Base-by-base conservation (phyloP, 2,329 filamentous ascomycete genomes). In the Stachybotrys echinatus region DNA sequence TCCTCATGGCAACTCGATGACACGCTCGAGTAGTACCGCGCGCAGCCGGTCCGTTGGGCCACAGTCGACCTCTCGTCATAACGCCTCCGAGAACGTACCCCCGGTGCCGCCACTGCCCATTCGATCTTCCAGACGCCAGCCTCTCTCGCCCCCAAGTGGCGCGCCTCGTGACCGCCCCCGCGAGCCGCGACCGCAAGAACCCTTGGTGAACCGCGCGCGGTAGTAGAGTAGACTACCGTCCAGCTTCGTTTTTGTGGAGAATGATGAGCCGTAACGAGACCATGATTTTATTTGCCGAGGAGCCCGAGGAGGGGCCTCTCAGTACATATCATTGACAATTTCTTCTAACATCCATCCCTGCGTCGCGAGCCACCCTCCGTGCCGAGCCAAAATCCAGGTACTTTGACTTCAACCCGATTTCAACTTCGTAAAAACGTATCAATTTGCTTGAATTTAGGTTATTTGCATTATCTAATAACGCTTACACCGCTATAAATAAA, bases 161-260 rank as follows among this genome's bases (percentile, higher is more conserved):
- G 47, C 54, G 45, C 50, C 51, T 17, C 57, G 27, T 5, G 27
- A 34, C 27, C 27, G 27, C n/a, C 58, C 59, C 14, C 60, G 60
- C 17, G 60, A 62, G 34, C 50, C 60, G 45, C 57, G 55, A 12
- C 60, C 58, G 14, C 50, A 55, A 8, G 65, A 65, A 47, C 65
- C 65, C 37, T 52, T 68, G 20, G 65, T 67, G 19, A 61, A 62
- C 42, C 59, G 58, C 8, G 65, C 65, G 14, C 53, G 55, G 43
- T 61, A 45, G 46, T 37, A 8, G 17, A 37, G 8, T 17, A 37
- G 31, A 8, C n/a, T n/a, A n/a, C n/a, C n/a, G n/a, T n/a, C n/a
- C n/a, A n/a, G n/a, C n/a, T n/a, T n/a, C n/a, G n/a, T n/a, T n/a
- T n/a, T n/a, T n/a, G n/a, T n/a, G n/a, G n/a, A n/a, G n/a, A n/a